Percentiles rank a stretch among this genome's conserved stretches.
phyloP scores from a whole-genome alignment of 768 basidiomycete genomes.

The Lentinula sp. region DNA sequence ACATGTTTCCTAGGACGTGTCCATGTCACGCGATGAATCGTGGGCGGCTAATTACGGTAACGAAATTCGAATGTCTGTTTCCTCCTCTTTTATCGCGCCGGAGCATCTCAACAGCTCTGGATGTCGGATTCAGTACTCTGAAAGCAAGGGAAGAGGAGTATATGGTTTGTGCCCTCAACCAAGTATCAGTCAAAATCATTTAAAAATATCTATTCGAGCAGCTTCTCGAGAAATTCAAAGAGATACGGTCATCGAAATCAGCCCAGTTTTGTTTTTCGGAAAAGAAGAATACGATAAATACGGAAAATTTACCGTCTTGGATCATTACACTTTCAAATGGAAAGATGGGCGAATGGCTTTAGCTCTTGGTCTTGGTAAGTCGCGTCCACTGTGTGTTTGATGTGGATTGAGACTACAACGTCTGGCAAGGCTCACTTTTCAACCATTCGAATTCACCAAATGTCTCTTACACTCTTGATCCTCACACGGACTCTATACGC shows the following conservation, averaged over 20 bases:
- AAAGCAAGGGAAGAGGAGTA: conserved; percentile 56
- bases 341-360: conserved; percentile 69
- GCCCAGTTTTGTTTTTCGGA: conserved; percentile 76
- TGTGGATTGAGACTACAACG: neutral
- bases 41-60: neutral
- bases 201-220: conserved; percentile 13
- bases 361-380: conserved; percentile 66
- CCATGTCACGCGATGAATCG: neutral
- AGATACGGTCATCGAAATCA: conserved; percentile 71
- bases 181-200: neutral
- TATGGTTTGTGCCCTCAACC: conserved; percentile 39
- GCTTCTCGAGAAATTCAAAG: conserved; percentile 50
- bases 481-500: conserved; percentile 48
- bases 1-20: neutral
- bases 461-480: conserved; percentile 57
- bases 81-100: conserved; percentile 11
- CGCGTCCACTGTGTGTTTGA: conserved; percentile 6
- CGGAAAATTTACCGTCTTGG: conserved; percentile 57
- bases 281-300: conserved; percentile 65
- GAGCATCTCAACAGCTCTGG: conserved; percentile 39
- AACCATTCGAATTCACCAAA: conserved; percentile 73
- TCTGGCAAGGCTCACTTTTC: conserved; percentile 63
- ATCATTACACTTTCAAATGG: conserved; percentile 79
- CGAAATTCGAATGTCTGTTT: too few species aligned
- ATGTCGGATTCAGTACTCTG: conserved; percentile 37